Evolutionary conservation across 108 stramenopile genomes (phyloP), one percentile per base, ranked within the genome.

Genomic region (Cyclostephanos tholiformis): DNA sequence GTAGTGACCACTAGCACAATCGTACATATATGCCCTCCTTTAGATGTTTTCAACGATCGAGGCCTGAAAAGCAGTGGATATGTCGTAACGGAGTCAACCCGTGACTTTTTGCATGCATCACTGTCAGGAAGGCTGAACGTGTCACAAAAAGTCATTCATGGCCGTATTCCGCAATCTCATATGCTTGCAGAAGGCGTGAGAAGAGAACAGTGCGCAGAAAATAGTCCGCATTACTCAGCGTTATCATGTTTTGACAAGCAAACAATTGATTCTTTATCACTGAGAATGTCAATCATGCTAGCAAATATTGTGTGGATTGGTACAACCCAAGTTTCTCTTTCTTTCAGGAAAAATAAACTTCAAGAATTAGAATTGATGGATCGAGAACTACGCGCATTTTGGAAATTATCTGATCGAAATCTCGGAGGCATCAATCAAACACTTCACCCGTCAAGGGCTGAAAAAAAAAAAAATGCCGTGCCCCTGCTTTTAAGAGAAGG

Each of bases 401-500:
- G 77, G 77, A 53, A 63, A 26, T 1, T 20, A 55, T 27, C 23
- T 0, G 26, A 55, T 27, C 23, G 9, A 46, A 46, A 46, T 46
- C 16, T 14, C 44, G 16, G 44, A 36, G 67, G 7, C n/a, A 17
- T 44, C 53, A 57, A 22, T 26, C n/a, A 13, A 56, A 69, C 22
- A 51, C 14, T 41, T 27, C 19, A 58, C 55, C 22, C 35, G 16
- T 46, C 14, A 46, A 46, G 16, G 44, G 44, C 44, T 46, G 53
- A 17, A 51, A 22, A 23, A 43, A 65, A 17, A 49, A 38, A 64
- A 67, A 59, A 38, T 20, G 22, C 76, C 44, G 58, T 71, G 19
- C 75, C 70, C 39, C 48, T 50, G 19, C 76, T 81, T 43, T 53
- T 82, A 30, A 63, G 60, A 69, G 81, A 82, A 63, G 81, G 81